Base-by-base conservation (phyloP, 805 yeast genomes). In the Yarrowia sp. region DNA sequence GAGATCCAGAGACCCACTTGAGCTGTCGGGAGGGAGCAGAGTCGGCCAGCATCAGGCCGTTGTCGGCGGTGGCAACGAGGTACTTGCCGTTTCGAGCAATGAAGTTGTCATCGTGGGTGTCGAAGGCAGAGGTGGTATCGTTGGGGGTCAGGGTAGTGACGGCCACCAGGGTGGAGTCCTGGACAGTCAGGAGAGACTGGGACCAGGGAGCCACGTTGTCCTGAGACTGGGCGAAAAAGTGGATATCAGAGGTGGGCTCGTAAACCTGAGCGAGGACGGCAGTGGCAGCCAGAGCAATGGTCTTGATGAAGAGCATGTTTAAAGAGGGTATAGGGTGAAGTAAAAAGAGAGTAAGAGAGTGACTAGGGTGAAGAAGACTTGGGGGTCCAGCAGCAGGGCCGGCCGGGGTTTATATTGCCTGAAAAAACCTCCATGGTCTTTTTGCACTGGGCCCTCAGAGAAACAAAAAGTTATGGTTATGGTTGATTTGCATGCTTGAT, bases 211-310 rank as follows among this genome's bases (percentile, higher is more conserved):
- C 65, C 16, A 59, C 52, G 10, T 15, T 14, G 42, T 59, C 65
- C 65, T 59, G 65, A 9, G 52, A 43, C 65, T 59, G 65, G 52
- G 65, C 65, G 19, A 14, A 59, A 3, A 59, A 35, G 52, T 59
- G 65, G 52, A 59, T 59, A 16, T 59, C 65, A 1, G 65, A 59
- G 65, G 50, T 45, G 65, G 65, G 65, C 52, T 59, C 65, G 65
- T 59, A 59, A 11, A 59, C 65, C 52, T 59, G 65, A 26, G 52
- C 65, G 42, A 56, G 64, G 12, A 22, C 59, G 49, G 64, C 64
- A 38, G 64, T 56, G 48, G 64, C 64, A 56, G 64, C 64, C 49
- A 56, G 64, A 41, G 49, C 48, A 12, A 56, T 41, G 49, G 64
- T 56, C 64, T 56, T 56, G 49, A 53, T 1, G 45, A 56, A 56